A percentile compares a stretch with the other conserved stretches of the same genome.
phyloP scores from a whole-genome alignment of 1,284 basidiomycete genomes.

The Malassezia sympodialis region DNA sequence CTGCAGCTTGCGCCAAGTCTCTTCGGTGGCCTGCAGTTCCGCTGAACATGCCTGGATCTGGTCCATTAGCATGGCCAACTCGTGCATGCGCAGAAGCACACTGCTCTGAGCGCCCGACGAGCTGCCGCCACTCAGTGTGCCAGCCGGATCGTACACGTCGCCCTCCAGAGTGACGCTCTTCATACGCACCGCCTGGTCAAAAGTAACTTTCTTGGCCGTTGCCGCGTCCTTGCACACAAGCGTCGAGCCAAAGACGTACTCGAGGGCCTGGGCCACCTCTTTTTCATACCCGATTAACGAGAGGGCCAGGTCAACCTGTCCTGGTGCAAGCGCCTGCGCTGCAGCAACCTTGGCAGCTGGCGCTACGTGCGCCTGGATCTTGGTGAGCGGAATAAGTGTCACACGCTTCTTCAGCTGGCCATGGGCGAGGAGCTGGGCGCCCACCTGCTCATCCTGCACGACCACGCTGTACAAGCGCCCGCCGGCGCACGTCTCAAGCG shows the following conservation, averaged over 20 bases:
- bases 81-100: conserved; percentile 73
- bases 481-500: conserved; percentile 86
- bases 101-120: conserved; percentile 63
- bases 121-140: conserved; percentile 83
- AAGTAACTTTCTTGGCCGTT: conserved; percentile 80
- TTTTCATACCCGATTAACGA: conserved; percentile 75
- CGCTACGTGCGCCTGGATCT: conserved; percentile 67
- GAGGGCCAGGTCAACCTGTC: conserved; percentile 74
- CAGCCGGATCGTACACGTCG: conserved; percentile 92
- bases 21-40: conserved; percentile 52
- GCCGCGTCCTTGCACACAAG: conserved; percentile 82
- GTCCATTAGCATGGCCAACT: conserved; percentile 58
- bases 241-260: conserved; percentile 86
- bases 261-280: conserved; percentile 78
- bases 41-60: conserved; percentile 57
- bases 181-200: conserved; percentile 62
- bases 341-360: conserved; percentile 64
- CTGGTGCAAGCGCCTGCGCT: conserved; percentile 63
- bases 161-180: conserved; percentile 87
- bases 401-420: conserved; percentile 78
- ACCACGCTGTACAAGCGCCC: conserved; percentile 72
- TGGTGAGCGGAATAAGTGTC: conserved; percentile 86
- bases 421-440: conserved; percentile 71
- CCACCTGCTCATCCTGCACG: conserved; percentile 78
- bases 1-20: conserved; percentile 3